Conservation (phyloP, 2,329 filamentous ascomycete genomes). For the Apiospora malaysiana region DNA sequence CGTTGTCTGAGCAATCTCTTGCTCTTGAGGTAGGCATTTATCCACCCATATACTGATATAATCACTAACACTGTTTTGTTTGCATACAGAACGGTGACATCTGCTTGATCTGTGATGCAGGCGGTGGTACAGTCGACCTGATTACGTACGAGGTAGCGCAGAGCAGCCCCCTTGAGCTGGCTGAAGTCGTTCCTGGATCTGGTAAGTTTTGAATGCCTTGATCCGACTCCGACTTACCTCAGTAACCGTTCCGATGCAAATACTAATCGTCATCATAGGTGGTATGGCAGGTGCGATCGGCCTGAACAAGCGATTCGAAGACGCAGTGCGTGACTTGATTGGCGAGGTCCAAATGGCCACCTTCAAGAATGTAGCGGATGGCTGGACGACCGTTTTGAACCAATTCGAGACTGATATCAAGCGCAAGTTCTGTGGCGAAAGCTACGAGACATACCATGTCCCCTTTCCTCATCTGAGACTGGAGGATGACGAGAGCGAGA, state of each 20-base stretch:
- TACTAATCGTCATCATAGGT: background rate
- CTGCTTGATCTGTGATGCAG: slow-evolving; percentile 4
- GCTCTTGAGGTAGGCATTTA: background rate
- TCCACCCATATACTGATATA: fast-evolving
- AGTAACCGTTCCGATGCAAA: background rate
- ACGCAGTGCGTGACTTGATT: background rate
- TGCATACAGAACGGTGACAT: background rate
- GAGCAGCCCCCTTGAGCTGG: background rate
- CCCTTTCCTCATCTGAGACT: background rate
- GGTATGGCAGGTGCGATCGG: slow-evolving; percentile 6
- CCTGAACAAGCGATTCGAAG: background rate
- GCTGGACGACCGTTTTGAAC: background rate
- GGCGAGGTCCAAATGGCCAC: background rate
- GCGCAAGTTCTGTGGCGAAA: background rate
- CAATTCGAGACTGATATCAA: slow-evolving; percentile 14
- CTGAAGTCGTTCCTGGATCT: background rate
- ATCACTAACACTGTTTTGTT: background rate
- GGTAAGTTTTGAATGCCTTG: background rate
- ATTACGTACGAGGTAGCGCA: background rate
- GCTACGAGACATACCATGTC: background rate
- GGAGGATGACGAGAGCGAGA: background rate
- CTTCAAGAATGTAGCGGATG: background rate
- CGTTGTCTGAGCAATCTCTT: background rate
- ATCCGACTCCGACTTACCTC: too few relatives aligned
- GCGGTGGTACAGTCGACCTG: slow-evolving; percentile 11